Evolutionary conservation across 2,329 filamentous ascomycete species (phyloP).

Genomic region (Ustulina deusta): DNA sequence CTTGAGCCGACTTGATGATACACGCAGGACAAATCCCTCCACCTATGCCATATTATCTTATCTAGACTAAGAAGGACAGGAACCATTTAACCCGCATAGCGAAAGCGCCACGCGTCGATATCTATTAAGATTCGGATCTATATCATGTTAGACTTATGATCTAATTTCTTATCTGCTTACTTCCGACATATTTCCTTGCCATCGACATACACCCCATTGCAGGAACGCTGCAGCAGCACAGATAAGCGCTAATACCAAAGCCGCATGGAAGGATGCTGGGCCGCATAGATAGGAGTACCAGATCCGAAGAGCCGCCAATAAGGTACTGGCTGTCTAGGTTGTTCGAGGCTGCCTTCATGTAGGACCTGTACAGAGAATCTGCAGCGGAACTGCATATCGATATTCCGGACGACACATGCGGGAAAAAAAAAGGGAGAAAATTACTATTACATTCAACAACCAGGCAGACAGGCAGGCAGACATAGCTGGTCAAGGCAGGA

Average conservation of each 20-base stretch:
- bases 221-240: not conserved
- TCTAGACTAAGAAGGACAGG: not conserved
- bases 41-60: not conserved
- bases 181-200: conserved; percentile 4
- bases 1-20: not conserved
- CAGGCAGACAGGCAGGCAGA: not conserved
- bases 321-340: not conserved
- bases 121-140: not conserved
- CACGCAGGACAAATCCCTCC: conserved; percentile 5
- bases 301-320: conserved; percentile 1
- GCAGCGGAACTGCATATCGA: not conserved
- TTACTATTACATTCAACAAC: not conserved
- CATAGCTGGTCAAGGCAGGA: not conserved
- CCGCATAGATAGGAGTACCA: conserved; percentile 22
- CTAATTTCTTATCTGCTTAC: conserved; percentile 26
- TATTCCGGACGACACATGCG: not conserved
- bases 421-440: not conserved
- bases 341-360: not conserved
- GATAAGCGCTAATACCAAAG: conserved; percentile 30
- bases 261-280: conserved; percentile 28
- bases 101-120: conserved; percentile 5
- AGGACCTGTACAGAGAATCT: not conserved
- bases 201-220: conserved; percentile 17
- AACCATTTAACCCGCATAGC: not conserved
- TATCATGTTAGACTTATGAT: conserved; percentile 21